Percentiles rank a stretch among this genome's conserved stretches.
Conservation (phyloP, 169 alveolate genomes). For the Perkinsus marinus region DNA sequence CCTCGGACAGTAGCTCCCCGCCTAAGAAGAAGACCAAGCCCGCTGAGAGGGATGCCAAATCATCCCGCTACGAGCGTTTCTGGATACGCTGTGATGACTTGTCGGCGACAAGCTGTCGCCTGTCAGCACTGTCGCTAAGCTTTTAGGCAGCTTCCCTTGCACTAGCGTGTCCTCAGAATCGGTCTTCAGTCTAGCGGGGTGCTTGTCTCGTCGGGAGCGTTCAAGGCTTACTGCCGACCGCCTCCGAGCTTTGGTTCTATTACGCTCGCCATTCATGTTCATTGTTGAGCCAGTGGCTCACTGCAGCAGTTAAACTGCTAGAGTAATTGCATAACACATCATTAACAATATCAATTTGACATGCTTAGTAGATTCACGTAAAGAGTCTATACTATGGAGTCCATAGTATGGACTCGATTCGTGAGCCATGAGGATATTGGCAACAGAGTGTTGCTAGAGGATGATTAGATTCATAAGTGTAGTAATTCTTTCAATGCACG, state of each 20-base stretch:
- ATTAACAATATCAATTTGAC: too few species aligned
- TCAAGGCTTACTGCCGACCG: not conserved
- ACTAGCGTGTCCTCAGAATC: not conserved
- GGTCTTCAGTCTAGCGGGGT: not conserved
- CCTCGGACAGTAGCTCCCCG: not conserved
- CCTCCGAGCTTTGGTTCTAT: not conserved
- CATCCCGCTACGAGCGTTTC: not conserved
- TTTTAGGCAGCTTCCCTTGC: not conserved
- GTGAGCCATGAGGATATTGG: too few species aligned
- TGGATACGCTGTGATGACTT: not conserved
- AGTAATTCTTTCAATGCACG: not conserved
- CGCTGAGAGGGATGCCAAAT: not conserved
- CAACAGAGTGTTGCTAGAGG: too few species aligned
- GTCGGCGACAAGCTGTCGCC: too few species aligned
- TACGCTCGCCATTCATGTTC: not conserved
- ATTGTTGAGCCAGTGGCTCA: too few species aligned
- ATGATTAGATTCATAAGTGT: too few species aligned
- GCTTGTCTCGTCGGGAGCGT: not conserved
- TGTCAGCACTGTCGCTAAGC: not conserved
- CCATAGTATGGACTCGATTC: too few species aligned
- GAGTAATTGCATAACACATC: too few species aligned
- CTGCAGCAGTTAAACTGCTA: too few species aligned
- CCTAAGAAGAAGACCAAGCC: not conserved
- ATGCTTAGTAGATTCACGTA: too few species aligned
- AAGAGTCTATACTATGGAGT: too few species aligned